Evolutionary conservation across 2,329 filamentous ascomycete species (phyloP), one percentile per base, ranked within the genome.

Genomic region (Cadophora sp.): DNA sequence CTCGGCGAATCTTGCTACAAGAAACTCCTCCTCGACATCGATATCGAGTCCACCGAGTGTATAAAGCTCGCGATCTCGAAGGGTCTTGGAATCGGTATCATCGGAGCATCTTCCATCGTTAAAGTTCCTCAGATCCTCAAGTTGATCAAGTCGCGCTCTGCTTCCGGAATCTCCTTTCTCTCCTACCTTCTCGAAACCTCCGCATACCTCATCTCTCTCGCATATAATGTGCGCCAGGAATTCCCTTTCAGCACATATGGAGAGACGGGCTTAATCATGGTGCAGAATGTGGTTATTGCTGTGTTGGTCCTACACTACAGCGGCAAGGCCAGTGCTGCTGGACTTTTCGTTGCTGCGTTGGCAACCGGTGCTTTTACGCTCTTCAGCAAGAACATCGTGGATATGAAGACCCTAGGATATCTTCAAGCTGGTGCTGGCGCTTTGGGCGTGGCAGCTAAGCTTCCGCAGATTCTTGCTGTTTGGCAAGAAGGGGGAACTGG

Each of bases 111-210:
- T 33, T 90, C 92, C 64, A 89, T 98, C 74, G 94, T 99, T 83
- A 99, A 99, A 83, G 89, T 99, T 30, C 96, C 96, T 0, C 96
- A 99, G 83, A 95, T 99, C 78, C 80, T 97, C 79, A 99, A 99
- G 84, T 89, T 99, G 61, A 81, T 96, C 76, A 85, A 85, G 76
- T 94, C 93, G 58, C 87, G 89, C 75, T 97, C 93, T 59, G 89
- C 94, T 33, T 87, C 88, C 53, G 96, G 96, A 73, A 87, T 99
- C 69, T 93, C 89, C 59, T 97, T 98, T 81, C 86, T 97, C 53
- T 91, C 92, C 39, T 98, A 97, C 83, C 85, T 96, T 41, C 92
- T 99, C 78, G 96, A 99, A 83, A 97, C 94, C 9, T 85, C 87
- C 65, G 89, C 91, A 66, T 95, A 96, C 81, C 85, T 97, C 75